Conservation (phyloP, 1,284 basidiomycete species). For the Ustilago esculenta region DNA sequence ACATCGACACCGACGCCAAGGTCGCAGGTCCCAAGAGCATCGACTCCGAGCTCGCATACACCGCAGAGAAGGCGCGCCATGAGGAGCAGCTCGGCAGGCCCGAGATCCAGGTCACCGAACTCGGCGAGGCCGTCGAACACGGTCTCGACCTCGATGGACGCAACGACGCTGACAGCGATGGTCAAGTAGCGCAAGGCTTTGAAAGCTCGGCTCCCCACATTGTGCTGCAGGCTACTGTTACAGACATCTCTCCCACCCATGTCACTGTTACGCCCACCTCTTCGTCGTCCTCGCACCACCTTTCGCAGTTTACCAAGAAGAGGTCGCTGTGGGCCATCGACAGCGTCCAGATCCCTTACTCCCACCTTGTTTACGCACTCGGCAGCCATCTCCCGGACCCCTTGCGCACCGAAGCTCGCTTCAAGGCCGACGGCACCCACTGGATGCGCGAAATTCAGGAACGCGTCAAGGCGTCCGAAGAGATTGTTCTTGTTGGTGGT, state of each 20-base stretch:
- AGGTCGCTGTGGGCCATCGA: conserved; percentile 63
- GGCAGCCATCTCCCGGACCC: conserved; percentile 66
- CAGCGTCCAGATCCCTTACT: conserved; percentile 61
- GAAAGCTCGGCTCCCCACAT: conserved; percentile 57
- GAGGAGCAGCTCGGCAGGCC: conserved; percentile 54
- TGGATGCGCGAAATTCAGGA: conserved; percentile 62
- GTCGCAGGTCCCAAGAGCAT: conserved; percentile 34
- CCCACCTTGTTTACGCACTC: conserved; percentile 65
- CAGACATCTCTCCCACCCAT: conserved; percentile 57
- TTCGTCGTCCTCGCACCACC: conserved; percentile 24
- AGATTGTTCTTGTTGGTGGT: conserved; percentile 65
- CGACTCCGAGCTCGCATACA: conserved; percentile 33
- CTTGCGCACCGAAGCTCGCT: conserved; percentile 59
- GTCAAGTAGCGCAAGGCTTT: conserved; percentile 44
- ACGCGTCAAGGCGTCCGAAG: conserved; percentile 50
- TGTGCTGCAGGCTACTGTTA: conserved; percentile 61
- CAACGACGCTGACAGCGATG: conserved; percentile 14
- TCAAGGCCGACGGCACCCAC: conserved; percentile 53
- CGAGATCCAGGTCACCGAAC: conserved; percentile 45
- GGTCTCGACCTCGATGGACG: conserved; percentile 37
- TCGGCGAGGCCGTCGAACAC: conserved; percentile 34
- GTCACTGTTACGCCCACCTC: conserved; percentile 53
- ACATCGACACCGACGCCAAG: conserved; percentile 36
- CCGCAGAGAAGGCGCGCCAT: conserved; percentile 24
- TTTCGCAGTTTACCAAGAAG: conserved; percentile 37